These are phyloP conservation scores for Sporothrix pallida DNA, from an alignment of 2,329 filamentous ascomycete species.

Conservation along the genomic window DNA sequence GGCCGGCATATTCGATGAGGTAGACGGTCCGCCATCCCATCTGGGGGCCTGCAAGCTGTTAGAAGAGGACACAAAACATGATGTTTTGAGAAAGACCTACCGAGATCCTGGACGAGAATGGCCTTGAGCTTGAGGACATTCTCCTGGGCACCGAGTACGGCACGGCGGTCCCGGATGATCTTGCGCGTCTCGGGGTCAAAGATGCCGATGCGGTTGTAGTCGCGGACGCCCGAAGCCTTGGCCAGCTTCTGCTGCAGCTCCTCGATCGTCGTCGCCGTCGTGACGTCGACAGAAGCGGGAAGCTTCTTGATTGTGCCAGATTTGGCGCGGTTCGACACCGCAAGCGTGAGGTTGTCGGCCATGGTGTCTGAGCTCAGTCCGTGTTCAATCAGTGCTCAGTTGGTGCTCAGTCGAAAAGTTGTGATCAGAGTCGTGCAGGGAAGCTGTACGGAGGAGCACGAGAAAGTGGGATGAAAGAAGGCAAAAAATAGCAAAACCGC, in stretches of 20 bases:
- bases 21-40: slow-evolving; percentile 93
- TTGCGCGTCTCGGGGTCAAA: slow-evolving; percentile 66
- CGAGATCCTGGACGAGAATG: slow-evolving; percentile 91
- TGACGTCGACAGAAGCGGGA: slow-evolving; percentile 57
- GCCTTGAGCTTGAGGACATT: slow-evolving; percentile 57
- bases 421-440: not conserved
- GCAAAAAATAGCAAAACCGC: not conserved
- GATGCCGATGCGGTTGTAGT: slow-evolving; percentile 67
- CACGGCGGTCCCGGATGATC: slow-evolving; percentile 67
- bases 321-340: slow-evolving; percentile 54
- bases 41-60: slow-evolving; percentile 69
- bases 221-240: slow-evolving; percentile 55
- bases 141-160: slow-evolving; percentile 56
- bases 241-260: slow-evolving; percentile 64
- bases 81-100: slow-evolving; percentile 55
- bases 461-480: not conserved
- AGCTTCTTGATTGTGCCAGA: slow-evolving; percentile 61
- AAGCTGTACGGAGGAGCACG: not conserved
- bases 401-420: too few relatives aligned
- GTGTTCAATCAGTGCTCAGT: too few relatives aligned
- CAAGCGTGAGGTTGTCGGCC: slow-evolving; percentile 45
- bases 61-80: not conserved
- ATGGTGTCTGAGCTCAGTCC: slow-evolving; percentile 24
- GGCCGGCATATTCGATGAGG: slow-evolving; percentile 92
- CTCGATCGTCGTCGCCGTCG: slow-evolving; percentile 61